phyloP scores from a whole-genome alignment of 2,329 filamentous ascomycete species.

The Talaromyces funiculosus region DNA sequence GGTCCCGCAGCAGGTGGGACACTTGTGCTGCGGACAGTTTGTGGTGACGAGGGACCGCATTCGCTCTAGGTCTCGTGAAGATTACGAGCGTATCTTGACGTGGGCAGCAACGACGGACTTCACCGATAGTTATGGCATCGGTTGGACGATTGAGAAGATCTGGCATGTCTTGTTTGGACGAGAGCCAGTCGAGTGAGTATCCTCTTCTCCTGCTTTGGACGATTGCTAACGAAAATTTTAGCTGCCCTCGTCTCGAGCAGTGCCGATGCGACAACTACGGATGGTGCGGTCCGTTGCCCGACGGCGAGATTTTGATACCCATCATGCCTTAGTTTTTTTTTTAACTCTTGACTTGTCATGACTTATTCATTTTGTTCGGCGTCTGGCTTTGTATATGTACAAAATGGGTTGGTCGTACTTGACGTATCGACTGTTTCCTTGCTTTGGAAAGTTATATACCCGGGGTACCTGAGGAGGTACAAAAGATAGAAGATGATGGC shows the following conservation, averaged over 20 bases:
- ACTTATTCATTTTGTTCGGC: background rate
- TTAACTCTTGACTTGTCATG: background rate
- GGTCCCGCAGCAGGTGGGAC: conserved; percentile 25
- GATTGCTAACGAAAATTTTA: conserved; percentile 4
- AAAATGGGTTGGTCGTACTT: background rate
- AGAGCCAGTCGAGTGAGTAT: conserved; percentile 23
- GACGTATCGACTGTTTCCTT: background rate
- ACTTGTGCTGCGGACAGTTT: conserved; percentile 33
- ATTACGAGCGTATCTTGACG: conserved; percentile 29
- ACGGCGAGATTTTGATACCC: conserved; percentile 18
- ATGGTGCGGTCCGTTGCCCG: conserved; percentile 27
- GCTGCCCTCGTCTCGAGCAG: conserved; percentile 26
- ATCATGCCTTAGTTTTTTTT: conserved; percentile 10
- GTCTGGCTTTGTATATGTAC: conserved; percentile 4
- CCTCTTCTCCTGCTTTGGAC: background rate
- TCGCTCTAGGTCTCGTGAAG: conserved; percentile 20
- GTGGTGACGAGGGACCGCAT: conserved; percentile 30
- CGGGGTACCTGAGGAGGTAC: background rate
- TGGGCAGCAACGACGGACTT: conserved; percentile 28
- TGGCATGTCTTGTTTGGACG: conserved; percentile 32
- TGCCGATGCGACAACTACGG: conserved; percentile 28
- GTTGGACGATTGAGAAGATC: conserved; percentile 29
- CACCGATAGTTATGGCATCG: conserved; percentile 26
- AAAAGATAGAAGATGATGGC: conserved; percentile 3
- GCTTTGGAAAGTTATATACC: background rate